Conservation (phyloP, 768 basidiomycete species). For the Mycena vulgaris region DNA sequence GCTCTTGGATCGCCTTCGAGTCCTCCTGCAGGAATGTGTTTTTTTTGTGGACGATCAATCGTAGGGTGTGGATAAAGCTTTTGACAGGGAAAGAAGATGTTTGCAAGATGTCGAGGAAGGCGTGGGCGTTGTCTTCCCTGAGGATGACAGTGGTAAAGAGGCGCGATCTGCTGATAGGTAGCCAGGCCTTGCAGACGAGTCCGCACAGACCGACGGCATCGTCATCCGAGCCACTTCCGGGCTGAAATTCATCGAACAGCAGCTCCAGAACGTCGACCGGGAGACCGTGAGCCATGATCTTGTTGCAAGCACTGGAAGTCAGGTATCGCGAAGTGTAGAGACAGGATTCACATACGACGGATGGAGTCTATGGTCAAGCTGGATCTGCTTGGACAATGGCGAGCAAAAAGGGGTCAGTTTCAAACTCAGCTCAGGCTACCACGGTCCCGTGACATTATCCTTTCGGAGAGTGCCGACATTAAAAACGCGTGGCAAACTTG, state of each 20-base stretch:
- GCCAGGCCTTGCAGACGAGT: conserved; percentile 24
- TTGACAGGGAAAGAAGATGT: conserved; percentile 1
- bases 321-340: no score
- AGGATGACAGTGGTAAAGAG: conserved; percentile 6
- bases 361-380: no score
- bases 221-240: background rate
- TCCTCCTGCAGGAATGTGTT: background rate
- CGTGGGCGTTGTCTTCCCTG: background rate
- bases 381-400: no score
- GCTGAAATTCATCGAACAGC: background rate
- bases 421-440: no score
- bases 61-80: background rate
- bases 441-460: no score
- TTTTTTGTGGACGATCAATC: background rate
- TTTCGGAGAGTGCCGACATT: no score
- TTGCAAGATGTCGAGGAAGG: conserved; percentile 6
- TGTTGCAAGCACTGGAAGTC: no score
- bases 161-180: conserved; percentile 4
- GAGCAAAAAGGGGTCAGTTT: no score
- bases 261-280: background rate
- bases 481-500: no score
- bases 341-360: no score
- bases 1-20: background rate
- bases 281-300: background rate
- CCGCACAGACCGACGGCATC: background rate